phyloP scores from a whole-genome alignment of 805 yeast genomes.

The Yueomyces sp. region DNA sequence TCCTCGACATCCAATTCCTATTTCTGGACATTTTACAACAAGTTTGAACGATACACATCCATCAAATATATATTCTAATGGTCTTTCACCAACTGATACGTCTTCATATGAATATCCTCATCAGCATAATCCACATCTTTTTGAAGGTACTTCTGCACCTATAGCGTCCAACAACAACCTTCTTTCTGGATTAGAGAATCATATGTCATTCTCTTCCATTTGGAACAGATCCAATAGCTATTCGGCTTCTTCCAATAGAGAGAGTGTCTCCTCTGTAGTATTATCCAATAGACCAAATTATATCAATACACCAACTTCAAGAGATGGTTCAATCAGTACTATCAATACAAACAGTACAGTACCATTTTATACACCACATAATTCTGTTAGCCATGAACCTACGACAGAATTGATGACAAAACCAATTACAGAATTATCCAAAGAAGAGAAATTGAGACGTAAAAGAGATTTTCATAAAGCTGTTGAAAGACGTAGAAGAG shows the following conservation, averaged over 20 bases:
- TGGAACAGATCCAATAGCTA: background rate
- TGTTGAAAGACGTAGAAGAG: constrained; percentile 84
- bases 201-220: too few species aligned
- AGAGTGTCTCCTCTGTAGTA: background rate
- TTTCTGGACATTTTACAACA: too few species aligned
- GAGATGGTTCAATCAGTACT: background rate
- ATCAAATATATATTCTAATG: constrained; percentile 11
- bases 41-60: constrained; percentile 3
- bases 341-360: too few species aligned
- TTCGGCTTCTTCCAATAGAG: background rate
- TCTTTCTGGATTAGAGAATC: too few species aligned
- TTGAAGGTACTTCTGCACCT: background rate
- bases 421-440: background rate
- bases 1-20: too few species aligned
- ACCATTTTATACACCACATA: too few species aligned
- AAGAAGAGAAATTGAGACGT: constrained; percentile 57
- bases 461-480: constrained; percentile 88
- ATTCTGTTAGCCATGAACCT: too few species aligned
- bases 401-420: background rate
- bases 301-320: background rate
- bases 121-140: background rate
- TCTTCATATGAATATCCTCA: constrained; percentile 4
- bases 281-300: background rate
- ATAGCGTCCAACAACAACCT: background rate
- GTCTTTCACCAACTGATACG: constrained; percentile 9